Evolutionary conservation across 805 yeast genomes (phyloP), one percentile per base, ranked within the genome.

Genomic region (Priceomyces haplophilus): DNA sequence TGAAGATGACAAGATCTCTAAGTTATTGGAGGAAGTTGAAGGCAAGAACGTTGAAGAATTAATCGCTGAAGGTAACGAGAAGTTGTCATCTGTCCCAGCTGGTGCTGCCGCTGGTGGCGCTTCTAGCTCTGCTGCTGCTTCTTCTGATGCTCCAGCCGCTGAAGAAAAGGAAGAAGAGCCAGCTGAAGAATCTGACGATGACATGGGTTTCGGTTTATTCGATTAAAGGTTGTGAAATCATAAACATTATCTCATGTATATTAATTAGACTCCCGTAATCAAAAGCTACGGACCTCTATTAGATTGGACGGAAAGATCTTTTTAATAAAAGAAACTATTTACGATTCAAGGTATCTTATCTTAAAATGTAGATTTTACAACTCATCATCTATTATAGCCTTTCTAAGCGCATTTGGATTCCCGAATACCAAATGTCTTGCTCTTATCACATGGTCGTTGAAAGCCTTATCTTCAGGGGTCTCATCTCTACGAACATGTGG

Each of bases 191-290:
- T 73, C 71, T 59, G 81, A 76, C 70, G 85, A 79, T 66, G 91
- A 84, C 75, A 84, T 86, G 95, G 96, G 95, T 64, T 82, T 85
- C 85, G 96, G 96, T 82, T 85, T 93, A 74, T 93, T 93, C 85
- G 99, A 93, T 83, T 93, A 93, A 80, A 31, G 31, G 31, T 32
- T 18, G 24, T 36, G 23, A 36, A 25, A 23, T 25, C 27, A 23
- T 36, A 12, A 23, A 36, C 18, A 12, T 23, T 36, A 17, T 8
- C 12, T 36, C 39, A 23, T 36, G 39, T 25, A 36, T 36, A 36
- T 18, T 23, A 36, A 23, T 23, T 21, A 23, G 15, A 15, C 39
- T 16, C 8, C 39, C 25, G 23, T 36, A 19, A 13, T 32, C 17
- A 12, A 10, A 32, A 32, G 35, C 23, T 15, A 27, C 31, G n/a